Conservation (phyloP, 306 rosid genomes). For the barrel medic (Medicago truncatula) region MtrunA17r5.0-ANR NC_053048.1:42942501-42943000, state of each 20-base stretch:
- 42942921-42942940: background rate
- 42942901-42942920: conserved; percentile 25
- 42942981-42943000: background rate
- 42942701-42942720: background rate
- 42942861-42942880: background rate
- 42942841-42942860: background rate
- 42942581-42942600: background rate
- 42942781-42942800: background rate
- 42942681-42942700: too few species aligned
- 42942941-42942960: background rate
- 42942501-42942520: background rate
- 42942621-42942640: background rate
- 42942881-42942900: conserved; percentile 22
- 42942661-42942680: background rate
- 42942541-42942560: background rate
- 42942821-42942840: background rate
- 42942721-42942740: background rate
- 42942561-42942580: background rate
- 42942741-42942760: background rate
- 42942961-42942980: background rate
- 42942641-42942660: too few species aligned
- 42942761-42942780: conserved; percentile 2
- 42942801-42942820: background rate
- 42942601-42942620: background rate
- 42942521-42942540: background rate